Conservation (phyloP, 495 filamentous ascomycete species). For the Penicillium manginii region DNA sequence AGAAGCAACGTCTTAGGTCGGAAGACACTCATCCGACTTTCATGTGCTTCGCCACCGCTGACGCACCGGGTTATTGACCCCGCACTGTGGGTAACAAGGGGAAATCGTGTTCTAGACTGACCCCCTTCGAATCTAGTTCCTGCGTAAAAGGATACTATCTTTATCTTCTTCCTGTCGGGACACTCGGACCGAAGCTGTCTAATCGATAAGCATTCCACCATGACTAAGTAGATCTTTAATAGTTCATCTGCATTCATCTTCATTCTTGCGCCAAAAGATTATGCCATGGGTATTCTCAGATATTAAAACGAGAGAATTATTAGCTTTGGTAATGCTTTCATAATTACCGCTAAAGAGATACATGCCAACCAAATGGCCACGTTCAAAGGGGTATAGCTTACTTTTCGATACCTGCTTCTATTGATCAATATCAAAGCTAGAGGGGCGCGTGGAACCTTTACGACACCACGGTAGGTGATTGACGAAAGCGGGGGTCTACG, state of each 20-base stretch:
- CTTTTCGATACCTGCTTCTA: conserved; percentile 1
- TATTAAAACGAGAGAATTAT: neutral
- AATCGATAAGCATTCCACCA: conserved; percentile 8
- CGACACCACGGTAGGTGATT: conserved; percentile 4
- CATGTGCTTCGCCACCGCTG: conserved; percentile 8
- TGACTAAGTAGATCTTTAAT: conserved; percentile 4
- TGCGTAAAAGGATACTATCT: conserved; percentile 5
- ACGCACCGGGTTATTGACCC: neutral
- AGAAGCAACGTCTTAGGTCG: conserved; percentile 4
- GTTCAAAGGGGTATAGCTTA: neutral
- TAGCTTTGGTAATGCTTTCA: conserved; percentile 6
- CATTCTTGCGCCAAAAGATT: neutral
- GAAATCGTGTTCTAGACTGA: conserved; percentile 4
- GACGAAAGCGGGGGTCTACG: conserved; percentile 2
- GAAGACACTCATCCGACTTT: conserved; percentile 1
- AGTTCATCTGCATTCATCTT: neutral
- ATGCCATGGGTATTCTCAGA: neutral
- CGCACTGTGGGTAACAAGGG: neutral
- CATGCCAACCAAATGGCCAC: neutral
- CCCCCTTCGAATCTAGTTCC: conserved; percentile 5
- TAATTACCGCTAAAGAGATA: conserved; percentile 4
- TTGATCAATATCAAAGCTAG: conserved; percentile 6
- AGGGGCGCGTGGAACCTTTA: conserved; percentile 7
- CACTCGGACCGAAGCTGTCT: conserved; percentile 2
- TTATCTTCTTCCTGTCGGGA: conserved; percentile 1